Percentiles rank a stretch among this genome's conserved stretches.
Conservation (phyloP, 1,139 yeast genomes). For the Geotrichum candidum region DNA sequence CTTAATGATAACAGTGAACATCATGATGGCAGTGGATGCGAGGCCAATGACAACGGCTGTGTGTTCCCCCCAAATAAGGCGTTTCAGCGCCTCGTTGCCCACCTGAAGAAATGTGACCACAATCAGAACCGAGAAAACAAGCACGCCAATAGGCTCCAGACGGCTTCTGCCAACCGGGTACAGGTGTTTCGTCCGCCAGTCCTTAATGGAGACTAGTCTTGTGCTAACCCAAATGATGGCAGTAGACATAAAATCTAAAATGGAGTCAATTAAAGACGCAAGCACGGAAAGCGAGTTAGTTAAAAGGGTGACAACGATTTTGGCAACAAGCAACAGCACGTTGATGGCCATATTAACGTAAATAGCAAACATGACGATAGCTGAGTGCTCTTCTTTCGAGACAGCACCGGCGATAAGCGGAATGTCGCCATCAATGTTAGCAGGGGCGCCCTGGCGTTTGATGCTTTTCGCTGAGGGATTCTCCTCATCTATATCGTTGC, state of each 20-base stretch:
- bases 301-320: constrained; percentile 53
- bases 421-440: constrained; percentile 54
- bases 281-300: constrained; percentile 68
- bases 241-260: constrained; percentile 68
- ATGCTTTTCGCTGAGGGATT: constrained; percentile 8
- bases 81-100: constrained; percentile 52
- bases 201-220: constrained; percentile 49
- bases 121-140: constrained; percentile 66
- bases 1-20: constrained; percentile 54
- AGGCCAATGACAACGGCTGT: constrained; percentile 43
- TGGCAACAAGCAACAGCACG: constrained; percentile 55
- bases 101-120: constrained; percentile 69
- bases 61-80: constrained; percentile 27
- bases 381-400: constrained; percentile 38
- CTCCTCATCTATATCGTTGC: constrained; percentile 36
- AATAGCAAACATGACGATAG: constrained; percentile 53
- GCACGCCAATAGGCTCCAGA: constrained; percentile 71
- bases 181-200: constrained; percentile 41
- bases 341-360: constrained; percentile 60
- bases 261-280: constrained; percentile 73
- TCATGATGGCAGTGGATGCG: constrained; percentile 57
- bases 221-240: constrained; percentile 64
- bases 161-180: constrained; percentile 70
- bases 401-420: constrained; percentile 46
- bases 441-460: constrained; percentile 46